These are phyloP conservation scores for Margaritispora aquatica DNA, from an alignment of 495 filamentous ascomycete genomes.

Conservation along the genomic window DNA sequence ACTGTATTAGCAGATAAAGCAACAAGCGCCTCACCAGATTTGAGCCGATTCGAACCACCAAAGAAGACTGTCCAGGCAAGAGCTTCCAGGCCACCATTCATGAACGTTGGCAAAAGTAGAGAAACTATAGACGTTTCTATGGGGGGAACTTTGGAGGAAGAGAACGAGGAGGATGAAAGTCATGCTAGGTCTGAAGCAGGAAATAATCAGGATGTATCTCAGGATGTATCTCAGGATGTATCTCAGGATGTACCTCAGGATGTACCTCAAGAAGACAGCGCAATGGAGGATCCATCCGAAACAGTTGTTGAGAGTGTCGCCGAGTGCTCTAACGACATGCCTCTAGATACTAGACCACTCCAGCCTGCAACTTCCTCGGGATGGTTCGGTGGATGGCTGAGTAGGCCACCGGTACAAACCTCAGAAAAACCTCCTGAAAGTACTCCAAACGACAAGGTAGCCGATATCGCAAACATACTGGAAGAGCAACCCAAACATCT, in stretches of 20 bases:
- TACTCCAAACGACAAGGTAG: too few species aligned
- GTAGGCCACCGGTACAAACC: slow-evolving; percentile 19
- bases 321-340: slow-evolving; percentile 11
- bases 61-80: slow-evolving; percentile 29
- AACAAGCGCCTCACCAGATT: slow-evolving; percentile 34
- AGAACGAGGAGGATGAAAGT: not conserved
- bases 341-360: slow-evolving; percentile 4
- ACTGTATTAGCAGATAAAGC: slow-evolving; percentile 55
- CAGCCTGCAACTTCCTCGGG: slow-evolving; percentile 34
- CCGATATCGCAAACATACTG: too few species aligned
- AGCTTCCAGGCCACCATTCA: slow-evolving; percentile 31
- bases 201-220: not conserved
- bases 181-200: not conserved
- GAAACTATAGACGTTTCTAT: slow-evolving; percentile 25
- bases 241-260: too few species aligned
- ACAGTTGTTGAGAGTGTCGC: not conserved
- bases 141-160: slow-evolving; percentile 17
- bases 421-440: not conserved
- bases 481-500: too few species aligned
- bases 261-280: not conserved
- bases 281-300: not conserved
- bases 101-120: slow-evolving; percentile 34
- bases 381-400: slow-evolving; percentile 57
- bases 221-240: too few species aligned
- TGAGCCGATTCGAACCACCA: slow-evolving; percentile 40